Base-by-base conservation (phyloP, 2,329 filamentous ascomycete species). In the Pyrenophora graminea region DNA sequence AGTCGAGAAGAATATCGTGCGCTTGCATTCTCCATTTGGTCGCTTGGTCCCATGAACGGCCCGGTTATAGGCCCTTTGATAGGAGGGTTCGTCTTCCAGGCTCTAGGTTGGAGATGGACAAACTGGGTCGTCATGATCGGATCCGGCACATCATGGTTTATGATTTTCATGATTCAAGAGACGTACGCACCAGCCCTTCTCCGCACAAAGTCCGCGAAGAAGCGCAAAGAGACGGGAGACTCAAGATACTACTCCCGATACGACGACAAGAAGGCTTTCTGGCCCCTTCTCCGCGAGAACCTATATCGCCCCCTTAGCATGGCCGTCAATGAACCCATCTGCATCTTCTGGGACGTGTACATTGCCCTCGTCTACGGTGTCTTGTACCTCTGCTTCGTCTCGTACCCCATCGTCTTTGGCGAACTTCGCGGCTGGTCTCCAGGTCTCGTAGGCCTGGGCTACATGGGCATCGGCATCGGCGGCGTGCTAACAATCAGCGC, bases 301-400 rank as follows among this genome's bases (percentile, higher is more conserved):
- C 74, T 97, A 15, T 85, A 85, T 48, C 81, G 91, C 0, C 92
- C 92, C 0, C 89, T 96, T 53, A 76, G 88, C 2, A 85, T 96
- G 71, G 84, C 87, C 13, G 82, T 87, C 38, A 90, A 86, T 0
- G 92, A 97, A 63, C 92, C 91, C 0, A 96, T 97, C 48, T 92
- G 89, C 76, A 88, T 92, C 25, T 86, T 85, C 68, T 93, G 85
- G 85, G 83, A 88, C 64, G 70, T 85, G 30, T 88, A 88, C 60
- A 83, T 88, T 56, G 83, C 89, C 0, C 77, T 96, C 33, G 84
- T 96, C 31, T 96, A 96, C 70, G 89, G 86, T 15, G 91, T 96
- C 34, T 79, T 97, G 1, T 94, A 94, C 66, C 84, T 96, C 27
- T 95, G 90, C 74, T 96, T 96, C 76, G 87, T 95, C 13, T 90